Percentiles rank a stretch among this genome's conserved stretches.
Evolutionary conservation across 1,284 basidiomycete genomes (phyloP).

Genomic region (Apiotrichum laibachii): DNA sequence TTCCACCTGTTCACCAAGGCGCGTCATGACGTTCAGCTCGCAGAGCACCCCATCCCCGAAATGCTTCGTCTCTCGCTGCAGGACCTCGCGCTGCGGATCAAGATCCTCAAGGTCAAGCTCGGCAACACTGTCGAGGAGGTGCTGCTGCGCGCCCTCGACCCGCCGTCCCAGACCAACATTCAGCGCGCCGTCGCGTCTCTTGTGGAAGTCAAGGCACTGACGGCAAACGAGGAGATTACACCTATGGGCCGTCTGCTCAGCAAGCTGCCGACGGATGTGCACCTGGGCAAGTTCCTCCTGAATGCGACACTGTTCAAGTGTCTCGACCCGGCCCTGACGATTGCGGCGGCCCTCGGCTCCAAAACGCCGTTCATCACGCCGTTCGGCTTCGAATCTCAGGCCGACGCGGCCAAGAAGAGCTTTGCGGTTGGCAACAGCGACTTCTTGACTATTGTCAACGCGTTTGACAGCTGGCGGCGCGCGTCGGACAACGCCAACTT

Average conservation of each 20-base stretch:
- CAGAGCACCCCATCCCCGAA: slow-evolving; percentile 89
- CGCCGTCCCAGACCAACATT: slow-evolving; percentile 81
- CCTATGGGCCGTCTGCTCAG: slow-evolving; percentile 88
- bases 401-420: slow-evolving; percentile 74
- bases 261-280: slow-evolving; percentile 90
- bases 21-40: slow-evolving; percentile 76
- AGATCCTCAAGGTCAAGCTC: slow-evolving; percentile 90
- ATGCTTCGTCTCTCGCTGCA: slow-evolving; percentile 93
- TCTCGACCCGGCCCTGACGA: slow-evolving; percentile 91
- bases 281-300: slow-evolving; percentile 88
- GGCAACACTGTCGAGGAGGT: slow-evolving; percentile 88
- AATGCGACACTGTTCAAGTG: slow-evolving; percentile 83
- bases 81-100: slow-evolving; percentile 91
- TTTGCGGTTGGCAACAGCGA: slow-evolving; percentile 91
- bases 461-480: slow-evolving; percentile 81
- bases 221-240: slow-evolving; percentile 84
- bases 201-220: slow-evolving; percentile 82
- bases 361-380: slow-evolving; percentile 92
- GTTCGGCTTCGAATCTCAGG: slow-evolving; percentile 82
- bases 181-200: slow-evolving; percentile 87
- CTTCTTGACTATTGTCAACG: slow-evolving; percentile 89
- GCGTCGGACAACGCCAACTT: slow-evolving; percentile 64
- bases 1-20: slow-evolving; percentile 94
- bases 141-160: slow-evolving; percentile 81
- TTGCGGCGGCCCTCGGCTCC: slow-evolving; percentile 87